Conservation (phyloP, 345 rosid species). For the Citropsis articulata region DNA sequence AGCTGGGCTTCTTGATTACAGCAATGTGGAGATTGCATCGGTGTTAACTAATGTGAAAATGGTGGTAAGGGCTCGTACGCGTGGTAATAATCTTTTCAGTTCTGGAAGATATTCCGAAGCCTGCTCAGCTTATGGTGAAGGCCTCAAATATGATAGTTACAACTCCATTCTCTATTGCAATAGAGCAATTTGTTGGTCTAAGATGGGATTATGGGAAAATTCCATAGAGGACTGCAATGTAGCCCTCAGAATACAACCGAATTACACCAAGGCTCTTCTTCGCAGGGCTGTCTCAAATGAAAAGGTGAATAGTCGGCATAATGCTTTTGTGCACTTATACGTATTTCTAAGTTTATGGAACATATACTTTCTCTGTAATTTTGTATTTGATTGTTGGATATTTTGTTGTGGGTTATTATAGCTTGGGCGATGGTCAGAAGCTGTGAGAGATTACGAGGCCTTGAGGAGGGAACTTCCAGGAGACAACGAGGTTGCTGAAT, state of each 20-base stretch:
- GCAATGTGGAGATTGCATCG: slow-evolving; percentile 50
- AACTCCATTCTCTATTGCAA: slow-evolving; percentile 91
- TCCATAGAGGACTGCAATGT: slow-evolving; percentile 88
- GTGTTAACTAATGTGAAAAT: slow-evolving; percentile 64
- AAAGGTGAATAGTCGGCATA: slow-evolving; percentile 46
- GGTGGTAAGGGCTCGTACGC: slow-evolving; percentile 71
- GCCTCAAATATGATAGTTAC: slow-evolving; percentile 60
- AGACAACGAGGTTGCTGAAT: slow-evolving; percentile 75
- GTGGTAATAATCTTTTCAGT: slow-evolving; percentile 82
- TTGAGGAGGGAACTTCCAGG: slow-evolving; percentile 80
- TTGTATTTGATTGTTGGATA: neutral
- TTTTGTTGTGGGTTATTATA: slow-evolving; percentile 18
- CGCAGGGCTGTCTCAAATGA: slow-evolving; percentile 87
- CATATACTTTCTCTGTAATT: neutral
- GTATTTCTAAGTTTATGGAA: neutral
- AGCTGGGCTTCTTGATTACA: slow-evolving; percentile 56
- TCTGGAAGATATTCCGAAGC: slow-evolving; percentile 78
- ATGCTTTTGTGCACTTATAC: neutral
- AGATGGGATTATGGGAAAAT: slow-evolving; percentile 82
- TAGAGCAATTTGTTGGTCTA: slow-evolving; percentile 97
- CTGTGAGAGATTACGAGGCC: slow-evolving; percentile 79
- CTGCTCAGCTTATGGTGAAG: slow-evolving; percentile 89
- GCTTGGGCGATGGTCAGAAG: slow-evolving; percentile 85
- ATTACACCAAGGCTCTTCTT: slow-evolving; percentile 80
- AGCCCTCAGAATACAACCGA: slow-evolving; percentile 69